Percentiles rank a stretch among this genome's conserved stretches.
phyloP scores from a whole-genome alignment of 208 protist genomes.

The Trypanosomatidae sp. region DNA sequence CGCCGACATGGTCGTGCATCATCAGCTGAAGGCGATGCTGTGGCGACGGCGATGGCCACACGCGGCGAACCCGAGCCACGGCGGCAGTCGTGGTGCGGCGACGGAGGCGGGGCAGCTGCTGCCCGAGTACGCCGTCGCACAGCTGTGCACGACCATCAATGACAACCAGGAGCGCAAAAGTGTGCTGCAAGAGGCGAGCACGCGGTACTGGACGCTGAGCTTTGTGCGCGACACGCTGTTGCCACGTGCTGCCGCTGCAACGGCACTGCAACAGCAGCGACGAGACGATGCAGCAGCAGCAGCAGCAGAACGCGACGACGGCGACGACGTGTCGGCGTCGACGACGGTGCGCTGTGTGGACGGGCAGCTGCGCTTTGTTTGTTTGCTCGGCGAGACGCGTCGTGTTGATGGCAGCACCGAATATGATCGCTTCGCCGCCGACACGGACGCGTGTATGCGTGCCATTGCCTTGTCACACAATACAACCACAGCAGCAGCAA shows the following conservation, averaged over 20 bases:
- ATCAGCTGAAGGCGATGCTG: constrained; percentile 80
- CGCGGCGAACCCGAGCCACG: neutral
- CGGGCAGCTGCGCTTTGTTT: constrained; percentile 20
- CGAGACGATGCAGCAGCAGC: constrained; percentile 8
- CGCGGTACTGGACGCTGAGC: constrained; percentile 60
- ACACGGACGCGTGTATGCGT: too few relatives aligned
- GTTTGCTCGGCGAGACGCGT: constrained; percentile 59
- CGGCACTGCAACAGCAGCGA: neutral
- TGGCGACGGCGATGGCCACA: constrained; percentile 12
- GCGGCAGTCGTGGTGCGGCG: neutral
- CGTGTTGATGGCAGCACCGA: constrained; percentile 36
- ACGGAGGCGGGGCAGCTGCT: constrained; percentile 10
- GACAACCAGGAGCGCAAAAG: constrained; percentile 63
- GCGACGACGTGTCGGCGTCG: constrained; percentile 38
- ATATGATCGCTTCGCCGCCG: constrained; percentile 34
- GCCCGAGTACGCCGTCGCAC: constrained; percentile 72
- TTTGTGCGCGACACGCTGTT: too few relatives aligned
- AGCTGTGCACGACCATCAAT: constrained; percentile 72
- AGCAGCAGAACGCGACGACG: too few relatives aligned
- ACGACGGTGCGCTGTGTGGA: constrained; percentile 7
- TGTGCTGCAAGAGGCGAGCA: constrained; percentile 73
- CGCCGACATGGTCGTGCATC: constrained; percentile 86
- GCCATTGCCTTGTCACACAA: too few relatives aligned
- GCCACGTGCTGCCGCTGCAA: neutral
- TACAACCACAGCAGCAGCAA: too few relatives aligned